Conservation (phyloP, 129 eudicot species). For the Arctium lappa region DNA sequence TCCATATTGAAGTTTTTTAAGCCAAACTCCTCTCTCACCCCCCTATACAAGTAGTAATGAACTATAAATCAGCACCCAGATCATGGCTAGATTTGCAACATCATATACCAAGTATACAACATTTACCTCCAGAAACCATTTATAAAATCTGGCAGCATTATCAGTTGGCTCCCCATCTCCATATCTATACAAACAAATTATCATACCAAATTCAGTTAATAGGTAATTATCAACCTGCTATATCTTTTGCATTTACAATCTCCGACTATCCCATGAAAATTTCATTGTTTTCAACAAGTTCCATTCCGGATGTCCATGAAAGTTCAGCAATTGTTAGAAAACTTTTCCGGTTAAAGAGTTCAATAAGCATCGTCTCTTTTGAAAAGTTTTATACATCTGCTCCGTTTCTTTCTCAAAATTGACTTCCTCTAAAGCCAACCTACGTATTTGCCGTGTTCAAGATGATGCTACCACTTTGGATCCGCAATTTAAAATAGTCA, state of each 20-base stretch:
- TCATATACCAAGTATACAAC: neutral
- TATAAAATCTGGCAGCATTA: slow-evolving; percentile 91
- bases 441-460: neutral
- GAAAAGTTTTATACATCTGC: slow-evolving; percentile 4
- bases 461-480: neutral
- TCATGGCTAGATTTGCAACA: slow-evolving; percentile 1
- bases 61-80: slow-evolving; percentile 1
- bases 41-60: slow-evolving; percentile 34
- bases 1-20: slow-evolving; percentile 74
- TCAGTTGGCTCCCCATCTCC: slow-evolving; percentile 99
- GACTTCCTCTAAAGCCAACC: neutral
- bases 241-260: neutral
- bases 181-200: slow-evolving; percentile 50
- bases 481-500: neutral
- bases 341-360: neutral
- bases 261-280: neutral
- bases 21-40: slow-evolving; percentile 67
- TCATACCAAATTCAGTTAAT: slow-evolving; percentile 19
- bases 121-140: slow-evolving; percentile 90
- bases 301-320: neutral
- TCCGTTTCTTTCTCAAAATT: neutral
- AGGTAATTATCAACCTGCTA: neutral
- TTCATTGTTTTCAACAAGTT: neutral
- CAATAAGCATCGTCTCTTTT: neutral
- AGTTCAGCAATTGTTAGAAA: neutral